These are phyloP conservation scores for Kodamaea sp. DNA, from an alignment of 1,139 yeast species.

Conservation along the genomic window DNA sequence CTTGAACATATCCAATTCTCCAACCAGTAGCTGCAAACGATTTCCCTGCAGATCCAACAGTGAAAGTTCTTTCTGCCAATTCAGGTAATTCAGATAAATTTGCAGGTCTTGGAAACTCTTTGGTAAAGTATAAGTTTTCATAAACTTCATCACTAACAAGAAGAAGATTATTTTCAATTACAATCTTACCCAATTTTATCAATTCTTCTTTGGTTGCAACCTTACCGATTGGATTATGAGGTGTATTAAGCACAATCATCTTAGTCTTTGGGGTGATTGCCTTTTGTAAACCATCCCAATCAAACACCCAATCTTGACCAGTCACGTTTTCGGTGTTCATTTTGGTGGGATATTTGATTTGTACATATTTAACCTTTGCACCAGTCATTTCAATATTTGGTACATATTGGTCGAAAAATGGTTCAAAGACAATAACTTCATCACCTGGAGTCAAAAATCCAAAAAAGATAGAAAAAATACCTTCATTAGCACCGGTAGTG, in stretches of 20 bases:
- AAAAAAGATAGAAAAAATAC: slow-evolving; percentile 78
- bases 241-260: slow-evolving; percentile 83
- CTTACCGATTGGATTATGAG: slow-evolving; percentile 96
- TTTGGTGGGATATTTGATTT: slow-evolving; percentile 78
- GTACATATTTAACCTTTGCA: slow-evolving; percentile 82
- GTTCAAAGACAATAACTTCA: slow-evolving; percentile 96
- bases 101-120: slow-evolving; percentile 77
- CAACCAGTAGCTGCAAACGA: slow-evolving; percentile 98
- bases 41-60: slow-evolving; percentile 97
- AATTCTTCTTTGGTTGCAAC: slow-evolving; percentile 76
- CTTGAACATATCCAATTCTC: slow-evolving; percentile 96
- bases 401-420: slow-evolving; percentile 94
- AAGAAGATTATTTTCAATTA: slow-evolving; percentile 76
- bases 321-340: slow-evolving; percentile 59
- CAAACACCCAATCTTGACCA: slow-evolving; percentile 85
- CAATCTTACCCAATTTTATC: slow-evolving; percentile 68
- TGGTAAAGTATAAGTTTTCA: slow-evolving; percentile 75
- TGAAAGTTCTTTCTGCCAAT: slow-evolving; percentile 70
- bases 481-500: slow-evolving; percentile 97
- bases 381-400: slow-evolving; percentile 92
- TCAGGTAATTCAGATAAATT: slow-evolving; percentile 66
- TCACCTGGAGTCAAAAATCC: slow-evolving; percentile 86
- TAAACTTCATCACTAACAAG: slow-evolving; percentile 92
- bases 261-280: slow-evolving; percentile 76
- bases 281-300: slow-evolving; percentile 68